phyloP scores from a whole-genome alignment of 495 filamentous ascomycete species.

The Podospora bellae-mahoneyi region DNA sequence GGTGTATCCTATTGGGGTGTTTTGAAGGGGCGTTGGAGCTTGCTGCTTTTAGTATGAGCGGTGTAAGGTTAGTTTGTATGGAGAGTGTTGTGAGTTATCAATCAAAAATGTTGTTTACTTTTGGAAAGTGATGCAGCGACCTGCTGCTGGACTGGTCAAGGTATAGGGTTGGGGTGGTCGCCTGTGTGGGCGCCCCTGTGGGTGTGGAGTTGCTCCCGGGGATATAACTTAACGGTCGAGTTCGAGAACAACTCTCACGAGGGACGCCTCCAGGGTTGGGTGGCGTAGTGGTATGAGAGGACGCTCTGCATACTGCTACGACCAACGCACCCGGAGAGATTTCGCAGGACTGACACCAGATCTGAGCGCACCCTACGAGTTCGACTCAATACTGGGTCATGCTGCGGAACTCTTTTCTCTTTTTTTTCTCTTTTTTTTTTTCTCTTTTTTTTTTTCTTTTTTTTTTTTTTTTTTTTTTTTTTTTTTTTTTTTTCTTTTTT shows the following conservation, averaged over 20 bases:
- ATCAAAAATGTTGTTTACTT: too few species aligned
- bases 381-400: neutral
- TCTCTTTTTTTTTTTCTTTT: neutral
- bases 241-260: neutral
- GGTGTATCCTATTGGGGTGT: conserved; percentile 46
- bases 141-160: too few species aligned
- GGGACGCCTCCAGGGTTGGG: neutral
- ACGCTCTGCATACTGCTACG: neutral
- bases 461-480: too few species aligned
- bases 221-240: neutral
- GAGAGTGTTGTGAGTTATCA: too few species aligned
- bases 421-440: neutral
- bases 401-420: neutral
- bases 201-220: neutral
- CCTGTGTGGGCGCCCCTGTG: neutral
- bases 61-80: too few species aligned
- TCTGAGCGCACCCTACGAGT: neutral
- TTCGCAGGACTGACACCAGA: neutral
- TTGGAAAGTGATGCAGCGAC: too few species aligned
- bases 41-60: too few species aligned
- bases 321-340: neutral
- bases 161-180: too few species aligned
- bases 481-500: too few species aligned
- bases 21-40: neutral
- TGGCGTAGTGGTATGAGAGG: neutral